Evolutionary conservation across 169 alveolate genomes (phyloP), one percentile per base, ranked within the genome.

Genomic region (Plasmodium vinckei): DNA sequence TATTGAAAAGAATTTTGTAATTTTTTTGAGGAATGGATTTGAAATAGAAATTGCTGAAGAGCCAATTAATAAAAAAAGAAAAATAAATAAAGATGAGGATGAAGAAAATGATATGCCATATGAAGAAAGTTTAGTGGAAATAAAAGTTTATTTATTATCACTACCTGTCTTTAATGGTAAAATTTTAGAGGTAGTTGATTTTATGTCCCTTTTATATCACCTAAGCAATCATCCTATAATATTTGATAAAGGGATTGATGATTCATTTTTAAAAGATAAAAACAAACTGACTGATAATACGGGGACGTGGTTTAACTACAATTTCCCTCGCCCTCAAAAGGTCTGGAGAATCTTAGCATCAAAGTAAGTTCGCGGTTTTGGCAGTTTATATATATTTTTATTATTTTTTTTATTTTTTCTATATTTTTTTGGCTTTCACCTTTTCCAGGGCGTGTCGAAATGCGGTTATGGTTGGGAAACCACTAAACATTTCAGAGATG

Each of bases 401-500:
- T 47, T 49, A 1, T n/a, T n/a, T 73, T 67, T 75, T 64, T 69
- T 47, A 87, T 75, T 77, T 72, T 17, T 63, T 71, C 65, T 84
- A 53, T 70, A 64, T 92, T 87, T 75, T 13, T 92, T 91, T n/a
- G 70, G 69, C 64, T 42, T 60, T 9, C 27, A 5, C 10, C 25
- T 33, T 15, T 47, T 63, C 23, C 27, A 97, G 99, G 89, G 99
- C 99, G 46, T 98, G 99, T 88, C 93, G 99, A 82, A 92, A 94
- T 54, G 98, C 99, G 0, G 96, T 98, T 21, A 98, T 97, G 99
- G 95, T 98, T 17, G 99, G 99, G 10, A 97, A 93, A 21, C 92
- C 96, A n/a, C 92, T 98, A 61, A 94, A 96, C 57, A 87, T 79
- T 25, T 54, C 87, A 15, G 93, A 96, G 64, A 98, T 98, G 99